A percentile compares a stretch with the other conserved stretches of the same genome.
Evolutionary conservation across 495 filamentous ascomycete species (phyloP).

Genomic region (Evansstolkia leycettana): DNA sequence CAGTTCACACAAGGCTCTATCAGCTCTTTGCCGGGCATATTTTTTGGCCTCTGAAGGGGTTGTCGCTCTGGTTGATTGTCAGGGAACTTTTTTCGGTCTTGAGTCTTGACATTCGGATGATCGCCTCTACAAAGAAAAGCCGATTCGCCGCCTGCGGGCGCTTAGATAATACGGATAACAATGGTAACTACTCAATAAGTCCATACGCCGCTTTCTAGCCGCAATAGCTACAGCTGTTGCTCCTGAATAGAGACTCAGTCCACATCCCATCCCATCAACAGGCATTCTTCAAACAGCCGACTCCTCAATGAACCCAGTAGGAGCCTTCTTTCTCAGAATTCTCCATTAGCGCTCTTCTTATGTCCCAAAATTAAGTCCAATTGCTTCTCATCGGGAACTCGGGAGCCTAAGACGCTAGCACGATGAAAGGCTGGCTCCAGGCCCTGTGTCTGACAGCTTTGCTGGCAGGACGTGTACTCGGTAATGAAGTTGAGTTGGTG

Average conservation of each 20-base stretch:
- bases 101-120: background rate
- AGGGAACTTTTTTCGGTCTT: background rate
- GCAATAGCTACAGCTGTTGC: background rate
- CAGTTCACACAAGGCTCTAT: conserved; percentile 26
- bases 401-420: conserved; percentile 19
- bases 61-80: background rate
- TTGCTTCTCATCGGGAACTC: conserved; percentile 6
- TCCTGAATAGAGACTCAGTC: background rate
- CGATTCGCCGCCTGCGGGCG: background rate
- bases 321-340: background rate
- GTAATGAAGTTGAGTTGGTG: conserved; percentile 53
- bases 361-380: background rate
- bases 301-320: background rate
- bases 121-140: background rate
- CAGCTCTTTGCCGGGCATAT: conserved; percentile 30
- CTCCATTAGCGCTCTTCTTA: background rate
- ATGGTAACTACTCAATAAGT: too few relatives aligned
- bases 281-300: background rate
- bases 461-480: conserved; percentile 41
- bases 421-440: conserved; percentile 43
- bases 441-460: conserved; percentile 36
- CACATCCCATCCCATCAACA: background rate
- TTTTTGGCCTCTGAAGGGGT: background rate
- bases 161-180: too few relatives aligned
- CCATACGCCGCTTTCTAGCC: conserved; percentile 1